These are phyloP conservation scores for Rhizoclosmatium hyalinum DNA, from an alignment of 371 early-diverging fungal genomes.

Conservation along the genomic window DNA sequence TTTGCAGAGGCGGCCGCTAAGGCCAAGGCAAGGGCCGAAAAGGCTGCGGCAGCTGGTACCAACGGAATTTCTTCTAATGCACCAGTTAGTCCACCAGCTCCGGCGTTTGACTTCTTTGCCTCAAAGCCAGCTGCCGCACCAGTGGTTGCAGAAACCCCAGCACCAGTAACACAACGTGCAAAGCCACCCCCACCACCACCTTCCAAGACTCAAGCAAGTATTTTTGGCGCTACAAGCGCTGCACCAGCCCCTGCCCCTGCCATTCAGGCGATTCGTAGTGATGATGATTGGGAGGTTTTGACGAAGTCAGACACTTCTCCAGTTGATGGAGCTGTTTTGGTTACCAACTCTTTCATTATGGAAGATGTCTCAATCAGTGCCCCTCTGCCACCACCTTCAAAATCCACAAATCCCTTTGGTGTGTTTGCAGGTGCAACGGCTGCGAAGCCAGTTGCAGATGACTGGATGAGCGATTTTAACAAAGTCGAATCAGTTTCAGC, in stretches of 20 bases:
- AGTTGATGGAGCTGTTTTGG: slow-evolving; percentile 2
- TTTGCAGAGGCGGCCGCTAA: slow-evolving; percentile 35
- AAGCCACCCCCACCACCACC: slow-evolving; percentile 30
- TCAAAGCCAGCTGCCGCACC: slow-evolving; percentile 16
- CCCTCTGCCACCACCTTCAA: background rate
- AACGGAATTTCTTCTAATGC: slow-evolving; percentile 4
- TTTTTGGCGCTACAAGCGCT: too few species aligned
- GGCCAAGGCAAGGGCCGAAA: slow-evolving; percentile 25
- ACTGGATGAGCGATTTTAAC: slow-evolving; percentile 22
- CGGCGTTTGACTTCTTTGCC: background rate
- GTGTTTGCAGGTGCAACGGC: background rate
- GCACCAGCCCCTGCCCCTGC: background rate
- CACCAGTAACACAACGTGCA: slow-evolving; percentile 1
- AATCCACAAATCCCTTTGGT: slow-evolving; percentile 11
- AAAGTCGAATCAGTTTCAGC: background rate
- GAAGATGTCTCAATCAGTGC: background rate
- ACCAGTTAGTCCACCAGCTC: background rate
- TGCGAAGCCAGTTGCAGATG: background rate
- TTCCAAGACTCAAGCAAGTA: background rate
- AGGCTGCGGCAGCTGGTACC: slow-evolving; percentile 23
- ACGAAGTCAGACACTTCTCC: slow-evolving; percentile 19
- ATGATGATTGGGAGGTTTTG: slow-evolving; percentile 35
- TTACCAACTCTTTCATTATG: background rate
- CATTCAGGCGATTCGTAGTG: background rate
- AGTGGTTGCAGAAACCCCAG: background rate